Base-by-base conservation (phyloP, 352 stramenopile genomes). In the Phytophthora citricola region DNA sequence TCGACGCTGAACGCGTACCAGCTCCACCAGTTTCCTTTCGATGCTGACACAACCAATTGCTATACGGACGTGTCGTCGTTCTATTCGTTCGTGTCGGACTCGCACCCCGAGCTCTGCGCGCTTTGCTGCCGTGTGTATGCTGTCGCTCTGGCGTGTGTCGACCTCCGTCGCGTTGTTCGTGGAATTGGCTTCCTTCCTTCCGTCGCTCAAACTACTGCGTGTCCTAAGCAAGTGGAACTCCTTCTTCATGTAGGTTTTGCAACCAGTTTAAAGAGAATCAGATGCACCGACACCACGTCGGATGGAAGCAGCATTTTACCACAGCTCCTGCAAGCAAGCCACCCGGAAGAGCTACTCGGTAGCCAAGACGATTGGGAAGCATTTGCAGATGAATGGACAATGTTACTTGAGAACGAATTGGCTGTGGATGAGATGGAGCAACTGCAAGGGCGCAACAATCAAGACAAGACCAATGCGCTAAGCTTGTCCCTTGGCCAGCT, bases 51-150 rank as follows among this genome's bases (percentile, higher is more conserved):
- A 14, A 91, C 85, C 20, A 85, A 70, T 58, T 85, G 90, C 55
- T 93, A 94, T 60, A 68, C 80, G 0, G 85, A 95, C 51, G 83
- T 93, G 40, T 91, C 82, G 40, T 93, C 85, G 6, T 95, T 95
- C 60, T 95, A 95, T 65, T 92, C 85, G 54, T 92, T 92, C 46
- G 76, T 95, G 7, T 90, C 87, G 7, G 83, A 93, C 50, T 91
- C 87, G 6, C 77, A 93, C 39, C 83, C 83, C 1, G 83, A 95
- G 60, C 87, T 95, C 14, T 92, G 83, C 20, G 85, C 85, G 32
- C 71, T 95, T 4, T 93, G 87, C 49, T 95, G 85, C 38, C 80
- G 87, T 4, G 54, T 95, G 27, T 93, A 92, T 62, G 83, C 83
- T 5, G 69, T 93, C 29, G 79, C 82, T 14, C 53, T 95, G 52